Conservation (phyloP, 2,329 filamentous ascomycete genomes). For the Biscogniauxia sp. region DNA sequence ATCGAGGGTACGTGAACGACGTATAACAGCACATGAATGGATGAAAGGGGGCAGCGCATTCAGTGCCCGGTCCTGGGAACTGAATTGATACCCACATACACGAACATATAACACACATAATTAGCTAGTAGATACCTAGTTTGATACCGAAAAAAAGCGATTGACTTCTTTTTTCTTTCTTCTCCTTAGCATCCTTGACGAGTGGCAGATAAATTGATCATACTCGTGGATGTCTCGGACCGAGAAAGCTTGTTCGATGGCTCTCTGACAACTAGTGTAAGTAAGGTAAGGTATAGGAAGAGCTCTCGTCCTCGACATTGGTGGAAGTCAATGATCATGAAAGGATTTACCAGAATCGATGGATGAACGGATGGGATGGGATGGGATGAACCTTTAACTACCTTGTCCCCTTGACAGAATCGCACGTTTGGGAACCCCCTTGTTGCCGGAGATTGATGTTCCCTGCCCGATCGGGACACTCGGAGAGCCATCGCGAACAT, state of each 20-base stretch:
- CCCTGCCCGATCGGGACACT: constrained; percentile 17
- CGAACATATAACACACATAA: not conserved
- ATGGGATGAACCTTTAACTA: too few relatives aligned
- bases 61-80: not conserved
- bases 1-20: not conserved
- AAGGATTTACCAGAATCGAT: not conserved
- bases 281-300: not conserved
- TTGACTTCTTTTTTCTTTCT: not conserved
- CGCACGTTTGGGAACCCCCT: not conserved
- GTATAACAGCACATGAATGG: not conserved
- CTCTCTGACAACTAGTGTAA: too few relatives aligned
- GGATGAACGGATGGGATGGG: not conserved
- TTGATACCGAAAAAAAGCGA: not conserved
- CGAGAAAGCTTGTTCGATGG: not conserved
- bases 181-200: too few relatives aligned
- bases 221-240: not conserved
- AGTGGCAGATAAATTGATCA: not conserved
- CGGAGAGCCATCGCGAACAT: constrained; percentile 1
- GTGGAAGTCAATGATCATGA: not conserved
- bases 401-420: not conserved
- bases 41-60: not conserved
- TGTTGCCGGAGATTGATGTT: constrained; percentile 5
- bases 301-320: not conserved
- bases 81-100: not conserved
- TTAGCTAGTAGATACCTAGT: too few relatives aligned